phyloP scores from a whole-genome alignment of 352 stramenopile species.

The Pythium insidiosum region DNA sequence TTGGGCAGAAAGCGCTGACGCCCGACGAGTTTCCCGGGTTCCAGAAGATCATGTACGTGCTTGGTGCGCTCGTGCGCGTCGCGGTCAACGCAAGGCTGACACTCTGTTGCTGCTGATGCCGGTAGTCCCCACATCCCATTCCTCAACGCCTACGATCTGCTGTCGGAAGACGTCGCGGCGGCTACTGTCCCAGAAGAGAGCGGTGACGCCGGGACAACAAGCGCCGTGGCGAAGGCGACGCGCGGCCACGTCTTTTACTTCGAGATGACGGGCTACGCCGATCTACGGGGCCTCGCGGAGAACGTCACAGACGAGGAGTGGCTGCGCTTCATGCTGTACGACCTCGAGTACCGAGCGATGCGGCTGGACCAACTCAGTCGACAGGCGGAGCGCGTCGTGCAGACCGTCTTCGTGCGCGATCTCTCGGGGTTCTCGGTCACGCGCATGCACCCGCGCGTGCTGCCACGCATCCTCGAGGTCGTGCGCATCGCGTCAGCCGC shows the following conservation, averaged over 20 bases:
- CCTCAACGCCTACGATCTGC: conserved; percentile 50
- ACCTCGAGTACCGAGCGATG: conserved; percentile 63
- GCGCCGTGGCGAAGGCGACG: conserved; percentile 19
- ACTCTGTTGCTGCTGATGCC: too few species aligned
- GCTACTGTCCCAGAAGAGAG: too few species aligned
- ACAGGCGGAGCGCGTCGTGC: conserved; percentile 41
- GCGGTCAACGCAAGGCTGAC: background rate
- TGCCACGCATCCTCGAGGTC: conserved; percentile 30
- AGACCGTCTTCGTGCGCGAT: conserved; percentile 55
- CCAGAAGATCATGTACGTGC: conserved; percentile 50
- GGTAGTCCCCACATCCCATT: conserved; percentile 49
- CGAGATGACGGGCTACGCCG: conserved; percentile 61
- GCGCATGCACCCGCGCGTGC: conserved; percentile 43
- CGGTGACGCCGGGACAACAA: too few species aligned
- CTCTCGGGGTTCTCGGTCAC: conserved; percentile 57
- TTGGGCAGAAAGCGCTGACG: conserved; percentile 35
- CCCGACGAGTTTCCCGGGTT: conserved; percentile 54
- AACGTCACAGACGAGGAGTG: conserved; percentile 63
- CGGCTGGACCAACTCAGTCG: conserved; percentile 60
- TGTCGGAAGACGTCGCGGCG: too few species aligned
- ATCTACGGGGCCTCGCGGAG: conserved; percentile 45
- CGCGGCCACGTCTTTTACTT: conserved; percentile 52
- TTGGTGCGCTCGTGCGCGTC: conserved; percentile 1
- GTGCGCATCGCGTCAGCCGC: conserved; percentile 45
- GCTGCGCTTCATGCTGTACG: conserved; percentile 59